Conservation (phyloP, 2,329 filamentous ascomycete genomes). For the Volutella citrinella region DNA sequence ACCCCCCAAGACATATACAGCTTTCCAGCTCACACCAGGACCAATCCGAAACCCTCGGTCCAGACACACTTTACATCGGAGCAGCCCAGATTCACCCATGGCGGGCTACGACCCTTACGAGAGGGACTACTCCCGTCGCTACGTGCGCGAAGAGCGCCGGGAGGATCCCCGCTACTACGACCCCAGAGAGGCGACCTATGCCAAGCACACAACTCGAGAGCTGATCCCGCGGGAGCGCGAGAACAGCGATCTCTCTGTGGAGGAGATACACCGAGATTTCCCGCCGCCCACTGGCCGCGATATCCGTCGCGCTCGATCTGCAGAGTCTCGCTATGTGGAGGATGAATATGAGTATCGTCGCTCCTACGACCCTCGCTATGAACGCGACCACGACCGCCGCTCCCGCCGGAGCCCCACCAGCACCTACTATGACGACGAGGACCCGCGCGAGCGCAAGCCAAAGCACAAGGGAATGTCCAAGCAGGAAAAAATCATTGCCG, state of each 20-base stretch:
- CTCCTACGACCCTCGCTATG: conserved; percentile 47
- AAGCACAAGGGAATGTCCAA: conserved; percentile 51
- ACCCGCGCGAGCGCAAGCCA: conserved; percentile 42
- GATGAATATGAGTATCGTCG: conserved; percentile 45
- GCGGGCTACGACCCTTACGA: conserved; percentile 56
- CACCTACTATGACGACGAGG: conserved; percentile 57
- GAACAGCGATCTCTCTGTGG: conserved; percentile 71
- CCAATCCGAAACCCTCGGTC: conserved; percentile 1
- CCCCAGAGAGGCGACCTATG: conserved; percentile 45
- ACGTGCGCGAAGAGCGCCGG: conserved; percentile 53
- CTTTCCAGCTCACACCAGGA: background rate
- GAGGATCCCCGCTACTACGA: conserved; percentile 54
- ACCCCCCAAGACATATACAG: background rate
- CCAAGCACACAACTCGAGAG: conserved; percentile 47
- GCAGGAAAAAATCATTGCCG: conserved; percentile 65
- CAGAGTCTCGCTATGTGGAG: conserved; percentile 58
- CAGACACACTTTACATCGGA: conserved; percentile 3
- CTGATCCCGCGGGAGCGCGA: conserved; percentile 61
- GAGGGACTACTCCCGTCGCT: conserved; percentile 46
- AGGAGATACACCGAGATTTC: conserved; percentile 83
- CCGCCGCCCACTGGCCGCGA: conserved; percentile 62
- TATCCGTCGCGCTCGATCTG: conserved; percentile 61
- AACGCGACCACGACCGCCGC: conserved; percentile 41
- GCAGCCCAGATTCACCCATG: no score
- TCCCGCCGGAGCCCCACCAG: conserved; percentile 46